A percentile compares a stretch with the other conserved stretches of the same genome.
phyloP scores from a whole-genome alignment of 805 yeast genomes.

The Dipodascus albidus region DNA sequence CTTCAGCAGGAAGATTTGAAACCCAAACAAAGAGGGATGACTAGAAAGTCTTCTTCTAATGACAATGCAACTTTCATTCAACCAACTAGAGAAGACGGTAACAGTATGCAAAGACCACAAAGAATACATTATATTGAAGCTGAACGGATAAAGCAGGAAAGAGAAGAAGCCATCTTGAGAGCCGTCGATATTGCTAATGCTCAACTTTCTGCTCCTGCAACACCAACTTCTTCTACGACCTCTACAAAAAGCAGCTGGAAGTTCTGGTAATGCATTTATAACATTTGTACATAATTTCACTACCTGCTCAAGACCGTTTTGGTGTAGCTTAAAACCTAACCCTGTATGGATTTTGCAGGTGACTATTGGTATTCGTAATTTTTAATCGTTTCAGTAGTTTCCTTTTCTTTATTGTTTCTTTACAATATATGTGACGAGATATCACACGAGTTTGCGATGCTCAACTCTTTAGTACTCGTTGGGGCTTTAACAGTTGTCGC shows the following conservation, averaged over 20 bases:
- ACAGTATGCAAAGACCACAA: slow-evolving; percentile 54
- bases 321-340: background rate
- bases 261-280: background rate
- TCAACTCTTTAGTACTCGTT: background rate
- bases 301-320: too few species aligned
- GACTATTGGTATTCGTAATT: too few species aligned
- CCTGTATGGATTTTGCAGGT: background rate
- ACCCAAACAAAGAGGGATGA: slow-evolving; percentile 25
- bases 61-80: slow-evolving; percentile 25
- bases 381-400: background rate
- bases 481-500: background rate
- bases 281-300: background rate
- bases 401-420: background rate
- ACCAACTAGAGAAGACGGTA: slow-evolving; percentile 28
- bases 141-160: slow-evolving; percentile 53
- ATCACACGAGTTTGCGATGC: background rate
- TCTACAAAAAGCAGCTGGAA: background rate
- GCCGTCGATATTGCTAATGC: slow-evolving; percentile 36
- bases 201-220: slow-evolving; percentile 7
- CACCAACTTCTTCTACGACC: background rate
- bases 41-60: slow-evolving; percentile 14
- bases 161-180: slow-evolving; percentile 43
- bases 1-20: slow-evolving; percentile 55
- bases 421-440: background rate
- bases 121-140: slow-evolving; percentile 67